These are phyloP conservation scores for Verticillium isaacii DNA, from an alignment of 2,329 filamentous ascomycete species.

Conservation along the genomic window DNA sequence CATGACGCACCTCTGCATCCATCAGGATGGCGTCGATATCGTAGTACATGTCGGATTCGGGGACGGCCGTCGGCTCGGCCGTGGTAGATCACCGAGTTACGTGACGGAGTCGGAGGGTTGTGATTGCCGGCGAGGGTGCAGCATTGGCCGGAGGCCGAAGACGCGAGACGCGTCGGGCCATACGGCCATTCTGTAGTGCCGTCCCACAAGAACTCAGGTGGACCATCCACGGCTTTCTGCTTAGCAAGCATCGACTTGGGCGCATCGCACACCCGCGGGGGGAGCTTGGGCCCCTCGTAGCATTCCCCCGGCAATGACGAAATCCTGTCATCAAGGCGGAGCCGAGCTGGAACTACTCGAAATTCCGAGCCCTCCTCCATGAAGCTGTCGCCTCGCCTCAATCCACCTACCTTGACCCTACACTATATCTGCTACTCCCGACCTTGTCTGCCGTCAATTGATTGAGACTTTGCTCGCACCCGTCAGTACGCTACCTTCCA, in stretches of 20 bases:
- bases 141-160: not conserved
- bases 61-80: slow-evolving; percentile 42
- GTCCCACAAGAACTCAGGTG: not conserved
- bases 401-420: not conserved
- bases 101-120: not conserved
- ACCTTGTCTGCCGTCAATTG: not conserved
- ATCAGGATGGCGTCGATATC: slow-evolving; percentile 80
- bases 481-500: not conserved
- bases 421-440: not conserved
- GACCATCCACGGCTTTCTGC: not conserved
- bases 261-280: not conserved
- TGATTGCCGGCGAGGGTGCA: not conserved
- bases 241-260: not conserved
- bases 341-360: slow-evolving; percentile 19
- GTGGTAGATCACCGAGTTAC: not conserved
- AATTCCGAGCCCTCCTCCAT: slow-evolving; percentile 15
- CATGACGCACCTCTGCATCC: slow-evolving; percentile 63
- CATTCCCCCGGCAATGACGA: slow-evolving; percentile 19
- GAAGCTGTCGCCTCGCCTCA: not conserved
- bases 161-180: slow-evolving; percentile 15
- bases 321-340: slow-evolving; percentile 14
- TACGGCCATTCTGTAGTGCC: not conserved
- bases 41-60: slow-evolving; percentile 54
- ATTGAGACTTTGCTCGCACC: no score
- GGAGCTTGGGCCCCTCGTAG: slow-evolving; percentile 1